Percentiles rank a stretch among this genome's conserved stretches.
These are phyloP conservation scores for Colletotrichum tanaceti DNA, from an alignment of 2,329 filamentous ascomycete genomes.

Conservation along the genomic window DNA sequence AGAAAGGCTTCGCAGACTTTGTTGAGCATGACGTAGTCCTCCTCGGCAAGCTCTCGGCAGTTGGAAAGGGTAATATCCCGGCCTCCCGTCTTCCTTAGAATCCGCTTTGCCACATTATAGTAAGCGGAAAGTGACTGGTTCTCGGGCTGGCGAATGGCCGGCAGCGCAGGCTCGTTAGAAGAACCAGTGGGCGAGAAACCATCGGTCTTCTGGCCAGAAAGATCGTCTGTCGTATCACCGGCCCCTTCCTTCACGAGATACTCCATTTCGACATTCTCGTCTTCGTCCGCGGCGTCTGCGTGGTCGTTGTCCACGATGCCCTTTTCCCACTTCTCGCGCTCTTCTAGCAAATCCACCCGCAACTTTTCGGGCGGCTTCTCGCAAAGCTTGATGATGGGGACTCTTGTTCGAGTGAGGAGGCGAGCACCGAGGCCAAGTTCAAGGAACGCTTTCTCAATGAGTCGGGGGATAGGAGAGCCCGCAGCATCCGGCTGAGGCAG, in stretches of 20 bases:
- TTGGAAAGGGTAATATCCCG: slow-evolving; percentile 64
- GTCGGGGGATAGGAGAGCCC: slow-evolving; percentile 74
- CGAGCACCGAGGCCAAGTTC: slow-evolving; percentile 79
- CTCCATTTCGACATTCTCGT: slow-evolving; percentile 23
- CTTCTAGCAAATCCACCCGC: slow-evolving; percentile 69
- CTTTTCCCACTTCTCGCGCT: slow-evolving; percentile 78
- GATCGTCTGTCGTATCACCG: slow-evolving; percentile 20
- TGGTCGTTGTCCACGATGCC: slow-evolving; percentile 56
- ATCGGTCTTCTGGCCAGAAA: neutral
- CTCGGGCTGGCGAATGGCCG: slow-evolving; percentile 55
- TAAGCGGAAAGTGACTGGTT: slow-evolving; percentile 59
- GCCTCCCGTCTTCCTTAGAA: slow-evolving; percentile 60
- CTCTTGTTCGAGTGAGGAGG: slow-evolving; percentile 80
- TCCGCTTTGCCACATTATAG: slow-evolving; percentile 60
- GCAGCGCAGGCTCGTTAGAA: neutral
- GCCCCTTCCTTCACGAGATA: slow-evolving; percentile 14
- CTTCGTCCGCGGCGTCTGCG: slow-evolving; percentile 51
- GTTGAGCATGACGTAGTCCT: slow-evolving; percentile 63
- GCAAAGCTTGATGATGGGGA: slow-evolving; percentile 90
- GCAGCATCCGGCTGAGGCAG: slow-evolving; percentile 62
- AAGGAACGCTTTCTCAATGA: slow-evolving; percentile 81
- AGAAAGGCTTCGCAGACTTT: slow-evolving; percentile 66
- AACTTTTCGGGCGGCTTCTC: slow-evolving; percentile 74
- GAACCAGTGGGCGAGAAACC: neutral
- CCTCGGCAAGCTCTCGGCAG: slow-evolving; percentile 53